A percentile compares a stretch with the other conserved stretches of the same genome.
phyloP scores from a whole-genome alignment of 306 rosid genomes.

The Sindora glabra region DNA sequence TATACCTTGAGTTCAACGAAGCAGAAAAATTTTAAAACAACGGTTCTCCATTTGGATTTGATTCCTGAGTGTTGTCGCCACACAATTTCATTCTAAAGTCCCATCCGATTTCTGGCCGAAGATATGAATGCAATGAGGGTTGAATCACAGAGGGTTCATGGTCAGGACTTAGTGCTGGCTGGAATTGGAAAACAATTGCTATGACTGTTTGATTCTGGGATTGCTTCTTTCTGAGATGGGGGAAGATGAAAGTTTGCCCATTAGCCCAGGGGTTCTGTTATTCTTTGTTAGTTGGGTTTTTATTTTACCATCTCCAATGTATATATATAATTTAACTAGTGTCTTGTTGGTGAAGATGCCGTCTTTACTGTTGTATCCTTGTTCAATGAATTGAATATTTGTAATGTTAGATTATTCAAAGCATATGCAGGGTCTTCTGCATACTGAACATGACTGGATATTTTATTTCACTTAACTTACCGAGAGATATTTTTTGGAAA shows the following conservation, averaged over 20 bases:
- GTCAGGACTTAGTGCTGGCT: neutral
- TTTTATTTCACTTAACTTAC: neutral
- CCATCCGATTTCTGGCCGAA: neutral
- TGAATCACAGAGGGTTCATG: neutral
- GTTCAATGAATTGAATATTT: too few relatives aligned
- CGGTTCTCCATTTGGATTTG: neutral
- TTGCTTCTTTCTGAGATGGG: neutral
- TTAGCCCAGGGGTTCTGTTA: neutral
- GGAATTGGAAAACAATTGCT: neutral
- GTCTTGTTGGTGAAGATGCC: neutral
- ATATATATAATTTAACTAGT: neutral
- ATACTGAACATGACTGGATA: neutral
- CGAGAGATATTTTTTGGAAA: too few relatives aligned
- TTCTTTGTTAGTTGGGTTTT: neutral
- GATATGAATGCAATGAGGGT: neutral
- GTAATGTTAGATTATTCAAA: too few relatives aligned
- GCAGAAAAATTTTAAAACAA: neutral
- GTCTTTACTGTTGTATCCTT: neutral
- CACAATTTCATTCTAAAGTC: neutral
- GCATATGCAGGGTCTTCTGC: neutral
- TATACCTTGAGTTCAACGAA: conserved; percentile 3
- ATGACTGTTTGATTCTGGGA: neutral
- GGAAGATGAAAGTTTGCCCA: neutral
- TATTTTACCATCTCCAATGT: neutral
- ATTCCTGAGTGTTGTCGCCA: neutral